These are phyloP conservation scores for Liriodendron chinense DNA, from an alignment of 164 flowering plant genomes.

Conservation along the genomic window DNA sequence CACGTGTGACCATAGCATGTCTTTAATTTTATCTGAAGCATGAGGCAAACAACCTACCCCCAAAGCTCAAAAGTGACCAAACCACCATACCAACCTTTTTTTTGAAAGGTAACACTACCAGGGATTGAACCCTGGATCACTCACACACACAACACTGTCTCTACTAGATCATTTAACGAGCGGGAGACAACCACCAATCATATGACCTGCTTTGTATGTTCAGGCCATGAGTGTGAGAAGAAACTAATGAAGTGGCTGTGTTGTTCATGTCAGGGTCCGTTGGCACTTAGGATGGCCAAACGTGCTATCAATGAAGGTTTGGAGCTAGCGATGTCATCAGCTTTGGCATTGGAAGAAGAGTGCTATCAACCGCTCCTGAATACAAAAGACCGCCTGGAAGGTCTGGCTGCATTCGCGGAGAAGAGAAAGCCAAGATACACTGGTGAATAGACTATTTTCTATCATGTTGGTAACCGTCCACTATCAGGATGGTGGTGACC, in stretches of 20 bases:
- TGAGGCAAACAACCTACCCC: no score
- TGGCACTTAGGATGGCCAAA: constrained; percentile 85
- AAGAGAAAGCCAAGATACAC: constrained; percentile 72
- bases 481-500: no score
- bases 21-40: no score
- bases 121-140: no score
- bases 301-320: constrained; percentile 69
- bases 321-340: constrained; percentile 51
- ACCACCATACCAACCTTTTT: no score
- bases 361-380: constrained; percentile 60
- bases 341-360: constrained; percentile 65
- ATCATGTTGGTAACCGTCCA: neutral
- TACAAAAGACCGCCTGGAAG: constrained; percentile 89
- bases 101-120: no score
- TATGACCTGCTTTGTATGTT: neutral
- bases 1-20: no score
- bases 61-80: no score
- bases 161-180: no score
- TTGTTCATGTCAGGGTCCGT: constrained; percentile 62
- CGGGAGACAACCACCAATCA: neutral
- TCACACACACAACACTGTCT: no score
- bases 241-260: neutral
- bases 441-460: constrained; percentile 39
- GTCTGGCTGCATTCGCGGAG: constrained; percentile 94
- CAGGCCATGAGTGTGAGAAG: neutral